Base-by-base conservation (phyloP, 2,329 filamentous ascomycete species). In the Ophiostoma sp. region DNA sequence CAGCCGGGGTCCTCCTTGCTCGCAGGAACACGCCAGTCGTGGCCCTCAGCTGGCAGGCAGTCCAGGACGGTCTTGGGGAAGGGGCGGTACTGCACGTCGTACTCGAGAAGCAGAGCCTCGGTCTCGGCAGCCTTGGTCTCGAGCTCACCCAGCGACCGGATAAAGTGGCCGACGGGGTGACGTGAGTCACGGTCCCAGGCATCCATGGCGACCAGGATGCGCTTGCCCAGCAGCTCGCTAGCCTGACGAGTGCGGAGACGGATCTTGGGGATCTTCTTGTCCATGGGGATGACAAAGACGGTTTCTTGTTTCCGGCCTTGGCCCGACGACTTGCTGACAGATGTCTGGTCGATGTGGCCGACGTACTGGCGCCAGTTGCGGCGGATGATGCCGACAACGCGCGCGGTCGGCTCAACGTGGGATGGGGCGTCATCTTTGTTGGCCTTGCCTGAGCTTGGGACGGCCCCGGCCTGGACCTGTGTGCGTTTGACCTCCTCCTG, bases 291-390 rank as follows among this genome's bases (percentile, higher is more conserved):
- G 18, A 99, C 84, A 78, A 99, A 99, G 14, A 99, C 93, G 16
- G 87, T 96, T 76, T 97, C 93, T 76, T 96, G 92, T 74, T 90
- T 90, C 69, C 93, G 86, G 42, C 92, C 92, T 73, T 93, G 89
- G 70, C 87, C 89, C 1, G 86, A 85, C 3, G 87, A 85, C 67
- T 88, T 86, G 74, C 89, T 89, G 65, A 93, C 89, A 1, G 93
- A 96, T 11, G 90, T 91, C 66, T 89, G 88, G 76, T 99, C 95
- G 68, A 99, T 89, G 76, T 97, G 93, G 2, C 95, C 95, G 71
- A 99, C 95, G 74, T 97, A 98, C 78, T 98, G 96, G 70, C 95
- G 86, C 95, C 95, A 99, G 77, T 98, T 98, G 66, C 95, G 87
- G 80, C 96, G 97, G 76, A 97, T 87, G 38, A 98, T 84, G 64